A percentile compares a stretch with the other conserved stretches of the same genome.
These are phyloP conservation scores for Melanopsichium pennsylvanicum DNA, from an alignment of 1,284 basidiomycete genomes.

Conservation along the genomic window DNA sequence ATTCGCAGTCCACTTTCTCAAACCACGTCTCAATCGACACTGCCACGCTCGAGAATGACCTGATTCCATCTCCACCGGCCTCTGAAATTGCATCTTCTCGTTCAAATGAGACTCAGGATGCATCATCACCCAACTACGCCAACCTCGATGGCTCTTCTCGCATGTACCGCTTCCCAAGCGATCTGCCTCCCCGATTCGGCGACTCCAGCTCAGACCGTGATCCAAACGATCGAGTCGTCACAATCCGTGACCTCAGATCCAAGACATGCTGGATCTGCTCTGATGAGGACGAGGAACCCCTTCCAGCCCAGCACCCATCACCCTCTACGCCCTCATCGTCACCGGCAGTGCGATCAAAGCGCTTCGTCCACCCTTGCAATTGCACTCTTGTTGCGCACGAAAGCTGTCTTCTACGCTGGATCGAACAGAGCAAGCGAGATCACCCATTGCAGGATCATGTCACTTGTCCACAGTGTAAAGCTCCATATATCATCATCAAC, in stretches of 20 bases:
- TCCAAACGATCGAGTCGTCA: conserved; percentile 33
- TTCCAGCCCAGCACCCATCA: not conserved
- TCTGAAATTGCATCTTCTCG: not conserved
- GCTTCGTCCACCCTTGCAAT: conserved; percentile 58
- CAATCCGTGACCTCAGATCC: conserved; percentile 48
- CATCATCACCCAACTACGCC: conserved; percentile 1
- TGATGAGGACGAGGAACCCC: conserved; percentile 51
- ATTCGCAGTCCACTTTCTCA: conserved; percentile 2
- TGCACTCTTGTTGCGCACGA: conserved; percentile 61
- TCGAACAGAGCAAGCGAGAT: conserved; percentile 42
- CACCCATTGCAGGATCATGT: conserved; percentile 31
- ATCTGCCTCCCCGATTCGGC: conserved; percentile 19
- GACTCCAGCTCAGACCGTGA: conserved; percentile 3
- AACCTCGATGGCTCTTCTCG: conserved; percentile 35
- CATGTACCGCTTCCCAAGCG: conserved; percentile 31
- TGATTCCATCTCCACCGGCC: conserved; percentile 34
- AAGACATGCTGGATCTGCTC: conserved; percentile 59
- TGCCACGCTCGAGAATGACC: conserved; percentile 25
- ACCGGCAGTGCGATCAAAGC: not conserved
- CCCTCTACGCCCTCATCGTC: not conserved
- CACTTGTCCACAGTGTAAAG: conserved; percentile 53
- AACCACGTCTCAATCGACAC: conserved; percentile 1
- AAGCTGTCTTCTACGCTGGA: conserved; percentile 53
- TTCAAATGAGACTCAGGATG: not conserved
- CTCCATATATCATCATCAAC: conserved; percentile 48